Conservation (phyloP, 805 yeast species). For the Saccharomycopsis babjevae region DNA sequence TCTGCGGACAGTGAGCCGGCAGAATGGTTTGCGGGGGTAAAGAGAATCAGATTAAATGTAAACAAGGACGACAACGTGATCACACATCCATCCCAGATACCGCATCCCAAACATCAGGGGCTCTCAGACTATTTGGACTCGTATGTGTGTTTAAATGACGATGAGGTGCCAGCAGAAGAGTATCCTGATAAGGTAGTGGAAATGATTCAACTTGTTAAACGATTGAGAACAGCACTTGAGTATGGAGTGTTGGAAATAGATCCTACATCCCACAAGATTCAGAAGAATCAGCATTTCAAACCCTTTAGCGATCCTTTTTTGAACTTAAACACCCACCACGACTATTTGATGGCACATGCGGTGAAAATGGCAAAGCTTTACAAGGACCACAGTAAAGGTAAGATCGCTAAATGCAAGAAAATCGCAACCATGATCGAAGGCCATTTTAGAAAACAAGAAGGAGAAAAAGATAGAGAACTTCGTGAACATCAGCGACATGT, state of each 20-base stretch:
- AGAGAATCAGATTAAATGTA: conserved; percentile 18
- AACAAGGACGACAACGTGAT: conserved; percentile 7
- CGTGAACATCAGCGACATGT: conserved; percentile 68
- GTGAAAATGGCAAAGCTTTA: conserved; percentile 58
- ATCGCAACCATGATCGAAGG: conserved; percentile 75
- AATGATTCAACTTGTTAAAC: conserved; percentile 37
- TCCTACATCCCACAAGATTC: conserved; percentile 27
- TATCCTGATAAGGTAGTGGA: conserved; percentile 44
- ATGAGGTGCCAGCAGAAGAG: conserved; percentile 43
- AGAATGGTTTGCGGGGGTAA: conserved; percentile 1
- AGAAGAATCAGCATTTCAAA: conserved; percentile 33
- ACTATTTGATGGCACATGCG: conserved; percentile 71
- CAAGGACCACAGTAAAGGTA: conserved; percentile 52
- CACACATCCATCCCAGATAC: conserved; percentile 43
- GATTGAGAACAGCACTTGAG: conserved; percentile 38
- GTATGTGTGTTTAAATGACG: conserved; percentile 52
- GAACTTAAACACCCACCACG: conserved; percentile 46
- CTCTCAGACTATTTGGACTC: conserved; percentile 42
- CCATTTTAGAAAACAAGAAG: conserved; percentile 76
- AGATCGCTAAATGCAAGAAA: conserved; percentile 57
- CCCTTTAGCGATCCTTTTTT: conserved; percentile 40
- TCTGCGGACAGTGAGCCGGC: not conserved
- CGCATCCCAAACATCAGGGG: conserved; percentile 33
- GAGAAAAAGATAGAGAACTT: conserved; percentile 75
- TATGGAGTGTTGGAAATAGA: conserved; percentile 36